Evolutionary conservation across 1,284 basidiomycete genomes (phyloP).

Genomic region (Peniophora sp.): DNA sequence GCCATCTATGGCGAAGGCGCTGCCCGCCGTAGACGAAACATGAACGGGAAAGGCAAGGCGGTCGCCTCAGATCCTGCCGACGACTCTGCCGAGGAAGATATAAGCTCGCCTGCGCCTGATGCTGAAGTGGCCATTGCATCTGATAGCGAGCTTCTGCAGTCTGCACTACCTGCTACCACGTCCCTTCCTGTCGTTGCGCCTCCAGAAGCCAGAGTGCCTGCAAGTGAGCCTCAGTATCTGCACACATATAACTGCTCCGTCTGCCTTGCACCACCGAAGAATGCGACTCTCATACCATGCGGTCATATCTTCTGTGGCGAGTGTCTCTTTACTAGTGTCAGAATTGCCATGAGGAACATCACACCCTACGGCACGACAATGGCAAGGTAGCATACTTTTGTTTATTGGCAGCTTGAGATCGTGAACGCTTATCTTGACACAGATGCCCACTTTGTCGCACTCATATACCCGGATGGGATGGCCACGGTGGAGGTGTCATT

Average conservation of each 20-base stretch:
- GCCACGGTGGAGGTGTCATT: constrained; percentile 30
- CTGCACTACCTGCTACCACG: too few species aligned
- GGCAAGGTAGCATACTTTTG: constrained; percentile 30
- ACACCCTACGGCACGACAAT: constrained; percentile 36
- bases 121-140: too few species aligned
- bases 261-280: constrained; percentile 66
- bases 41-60: too few species aligned
- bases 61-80: too few species aligned
- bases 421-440: background rate
- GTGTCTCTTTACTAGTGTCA: constrained; percentile 69
- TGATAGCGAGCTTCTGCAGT: too few species aligned
- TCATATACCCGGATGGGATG: constrained; percentile 31
- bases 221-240: constrained; percentile 34
- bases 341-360: constrained; percentile 34
- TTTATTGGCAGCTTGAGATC: background rate
- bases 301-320: constrained; percentile 71
- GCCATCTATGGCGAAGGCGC: too few species aligned
- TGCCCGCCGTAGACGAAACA: too few species aligned
- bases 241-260: constrained; percentile 67
- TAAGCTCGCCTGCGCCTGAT: too few species aligned
- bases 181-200: too few species aligned
- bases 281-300: constrained; percentile 70
- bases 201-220: too few species aligned
- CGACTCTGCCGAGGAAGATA: too few species aligned
- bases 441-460: constrained; percentile 36